phyloP scores from a whole-genome alignment of 2,329 filamentous ascomycete species.

The Fusarium burgessii region DNA sequence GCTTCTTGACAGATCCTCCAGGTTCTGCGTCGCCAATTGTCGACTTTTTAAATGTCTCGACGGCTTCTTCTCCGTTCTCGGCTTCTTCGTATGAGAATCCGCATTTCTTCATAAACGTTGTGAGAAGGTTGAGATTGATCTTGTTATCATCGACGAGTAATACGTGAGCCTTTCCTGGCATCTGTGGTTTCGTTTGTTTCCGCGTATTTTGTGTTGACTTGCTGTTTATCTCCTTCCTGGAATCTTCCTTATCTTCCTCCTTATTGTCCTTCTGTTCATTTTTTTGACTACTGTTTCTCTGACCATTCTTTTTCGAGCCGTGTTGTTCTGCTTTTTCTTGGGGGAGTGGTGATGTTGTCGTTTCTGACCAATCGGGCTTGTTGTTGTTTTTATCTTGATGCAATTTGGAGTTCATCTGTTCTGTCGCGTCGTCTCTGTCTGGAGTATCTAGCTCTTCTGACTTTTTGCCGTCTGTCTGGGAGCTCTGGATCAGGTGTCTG shows the following conservation, averaged over 20 bases:
- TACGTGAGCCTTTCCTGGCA: conserved; percentile 39
- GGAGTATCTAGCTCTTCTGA: background rate
- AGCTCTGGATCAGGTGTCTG: background rate
- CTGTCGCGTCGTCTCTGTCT: background rate
- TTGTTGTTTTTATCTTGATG: background rate
- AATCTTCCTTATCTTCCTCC: background rate
- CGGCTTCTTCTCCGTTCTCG: conserved; percentile 60
- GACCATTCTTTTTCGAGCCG: background rate
- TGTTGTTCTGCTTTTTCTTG: background rate
- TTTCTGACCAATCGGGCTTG: background rate
- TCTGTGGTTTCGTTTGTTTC: background rate
- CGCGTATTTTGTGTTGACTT: background rate
- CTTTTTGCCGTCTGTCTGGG: background rate
- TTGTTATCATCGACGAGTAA: conserved; percentile 58
- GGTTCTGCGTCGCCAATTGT: conserved; percentile 10
- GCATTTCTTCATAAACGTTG: conserved; percentile 57
- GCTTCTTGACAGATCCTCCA: conserved; percentile 4
- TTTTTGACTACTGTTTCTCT: no score
- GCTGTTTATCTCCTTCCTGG: background rate
- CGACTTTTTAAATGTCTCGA: conserved; percentile 56
- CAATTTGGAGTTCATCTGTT: background rate
- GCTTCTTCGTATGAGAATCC: conserved; percentile 58
- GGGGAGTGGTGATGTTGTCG: background rate
- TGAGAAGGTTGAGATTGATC: conserved; percentile 57
- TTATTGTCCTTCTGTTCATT: background rate